Percentiles rank a stretch among this genome's conserved stretches.
Conservation (phyloP, 2,329 filamentous ascomycete species). For the Annulohypoxylon truncatum region DNA sequence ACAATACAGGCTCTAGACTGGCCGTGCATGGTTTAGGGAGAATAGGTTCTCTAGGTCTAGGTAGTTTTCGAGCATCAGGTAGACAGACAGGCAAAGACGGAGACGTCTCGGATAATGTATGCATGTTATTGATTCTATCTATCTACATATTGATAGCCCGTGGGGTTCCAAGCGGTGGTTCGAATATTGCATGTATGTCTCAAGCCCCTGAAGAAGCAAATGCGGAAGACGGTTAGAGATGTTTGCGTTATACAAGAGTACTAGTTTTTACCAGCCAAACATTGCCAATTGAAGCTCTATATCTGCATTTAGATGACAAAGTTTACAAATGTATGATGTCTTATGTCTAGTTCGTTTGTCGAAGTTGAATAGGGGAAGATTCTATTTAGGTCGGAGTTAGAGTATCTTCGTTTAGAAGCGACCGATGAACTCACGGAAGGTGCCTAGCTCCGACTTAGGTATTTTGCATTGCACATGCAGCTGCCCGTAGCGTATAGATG, state of each 20-base stretch:
- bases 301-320: neutral
- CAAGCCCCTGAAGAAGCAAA: neutral
- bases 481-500: neutral
- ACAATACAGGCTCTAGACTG: constrained; percentile 32
- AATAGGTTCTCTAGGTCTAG: constrained; percentile 11
- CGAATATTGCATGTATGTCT: neutral
- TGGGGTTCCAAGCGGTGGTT: neutral
- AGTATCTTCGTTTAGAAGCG: neutral
- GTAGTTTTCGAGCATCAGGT: constrained; percentile 21
- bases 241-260: constrained; percentile 4
- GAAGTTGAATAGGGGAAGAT: neutral
- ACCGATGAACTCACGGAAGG: neutral
- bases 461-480: neutral
- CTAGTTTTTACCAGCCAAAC: neutral
- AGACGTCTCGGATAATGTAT: constrained; percentile 12
- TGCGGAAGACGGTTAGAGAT: neutral
- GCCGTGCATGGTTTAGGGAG: constrained; percentile 20
- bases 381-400: neutral
- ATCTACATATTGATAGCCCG: neutral
- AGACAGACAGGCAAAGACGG: constrained; percentile 2
- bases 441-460: neutral
- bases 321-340: no score
- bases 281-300: neutral
- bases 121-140: constrained; percentile 5
- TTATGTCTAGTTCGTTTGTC: neutral